Base-by-base conservation (phyloP, 768 basidiomycete species). In the Artomyces pyxidatus region DNA sequence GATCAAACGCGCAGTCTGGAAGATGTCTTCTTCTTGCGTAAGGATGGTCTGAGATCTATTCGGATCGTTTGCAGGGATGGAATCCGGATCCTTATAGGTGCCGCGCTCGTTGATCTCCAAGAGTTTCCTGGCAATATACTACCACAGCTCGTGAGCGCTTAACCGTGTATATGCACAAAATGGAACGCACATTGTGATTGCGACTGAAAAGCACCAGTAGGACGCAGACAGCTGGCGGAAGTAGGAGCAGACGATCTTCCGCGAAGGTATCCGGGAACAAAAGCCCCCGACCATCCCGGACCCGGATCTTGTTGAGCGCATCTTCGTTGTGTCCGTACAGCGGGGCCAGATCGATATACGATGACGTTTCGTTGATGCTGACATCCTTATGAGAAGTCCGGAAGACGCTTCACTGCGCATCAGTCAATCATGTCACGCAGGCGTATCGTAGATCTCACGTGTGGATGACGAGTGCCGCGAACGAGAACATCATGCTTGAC, bases 151-250 rank as follows among this genome's bases (percentile, higher is more conserved):
- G n/a, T n/a, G 52, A 37, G 12, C 11, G n/a, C 17, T 3, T 4
- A 42, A 27, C 1, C 14, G 37, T 53, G 27, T 37, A 30, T 39
- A 16, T 26, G 3, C 45, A 38, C 2, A 46, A 43, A 37, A 47
- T 27, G 3, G 16, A 11, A 65, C 82, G 53, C 54, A 89, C 88
- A 58, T 88, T 92, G 60, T 92, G 89, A 53, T 92, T 92, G n/a
- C 89, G 76, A 59, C 74, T 88, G 73, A 91, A 92, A n/a, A 89
- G 61, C n/a, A 91, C 75, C 19, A 92, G 72, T n/a, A 91, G 62
- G 4, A 74, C 79, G 50, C 83, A 80, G 45, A 81, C 79, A 1
- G 80, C 81, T 0, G 88, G 88, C 1, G 89, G 89, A n/a, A 91
- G 77, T 7, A 88, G 70, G 19, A 89, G 68, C 4, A 92, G 67